These are phyloP conservation scores for Fraxinus floribunda DNA, from an alignment of 305 asterid species.

Conservation along the genomic window DNA sequence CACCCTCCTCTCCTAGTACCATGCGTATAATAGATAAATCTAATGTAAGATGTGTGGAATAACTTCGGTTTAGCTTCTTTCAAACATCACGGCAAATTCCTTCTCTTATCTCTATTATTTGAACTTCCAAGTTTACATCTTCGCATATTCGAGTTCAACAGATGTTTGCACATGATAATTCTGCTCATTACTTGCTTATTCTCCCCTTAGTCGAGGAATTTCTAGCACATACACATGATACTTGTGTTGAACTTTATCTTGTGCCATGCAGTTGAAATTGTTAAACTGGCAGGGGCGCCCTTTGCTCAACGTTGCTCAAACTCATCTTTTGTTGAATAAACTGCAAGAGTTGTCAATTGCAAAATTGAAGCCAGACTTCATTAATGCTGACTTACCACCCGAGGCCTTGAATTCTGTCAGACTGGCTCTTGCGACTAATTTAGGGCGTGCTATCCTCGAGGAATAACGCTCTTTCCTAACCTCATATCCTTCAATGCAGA, in stretches of 20 bases:
- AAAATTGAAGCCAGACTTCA: conserved; percentile 70
- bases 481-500: not conserved
- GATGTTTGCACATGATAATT: not conserved
- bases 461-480: conserved; percentile 42
- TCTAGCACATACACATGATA: conserved; percentile 5
- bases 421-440: conserved; percentile 79
- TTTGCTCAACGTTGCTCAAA: conserved; percentile 70
- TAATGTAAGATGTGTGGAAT: not conserved
- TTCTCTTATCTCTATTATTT: not conserved
- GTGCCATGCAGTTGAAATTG: conserved; percentile 63
- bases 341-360: conserved; percentile 87
- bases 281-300: conserved; percentile 73
- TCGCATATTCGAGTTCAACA: not conserved
- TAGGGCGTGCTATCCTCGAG: conserved; percentile 84
- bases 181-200: not conserved
- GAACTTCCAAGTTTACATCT: not conserved
- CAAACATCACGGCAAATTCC: not conserved
- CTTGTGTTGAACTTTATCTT: not conserved
- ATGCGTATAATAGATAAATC: not conserved
- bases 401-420: conserved; percentile 80
- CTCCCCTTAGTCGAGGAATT: not conserved
- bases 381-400: conserved; percentile 62
- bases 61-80: not conserved
- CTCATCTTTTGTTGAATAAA: conserved; percentile 70
- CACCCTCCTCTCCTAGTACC: conserved; percentile 1